phyloP scores from a whole-genome alignment of 2,329 filamentous ascomycete species.

The Didymella keratinophila region DNA sequence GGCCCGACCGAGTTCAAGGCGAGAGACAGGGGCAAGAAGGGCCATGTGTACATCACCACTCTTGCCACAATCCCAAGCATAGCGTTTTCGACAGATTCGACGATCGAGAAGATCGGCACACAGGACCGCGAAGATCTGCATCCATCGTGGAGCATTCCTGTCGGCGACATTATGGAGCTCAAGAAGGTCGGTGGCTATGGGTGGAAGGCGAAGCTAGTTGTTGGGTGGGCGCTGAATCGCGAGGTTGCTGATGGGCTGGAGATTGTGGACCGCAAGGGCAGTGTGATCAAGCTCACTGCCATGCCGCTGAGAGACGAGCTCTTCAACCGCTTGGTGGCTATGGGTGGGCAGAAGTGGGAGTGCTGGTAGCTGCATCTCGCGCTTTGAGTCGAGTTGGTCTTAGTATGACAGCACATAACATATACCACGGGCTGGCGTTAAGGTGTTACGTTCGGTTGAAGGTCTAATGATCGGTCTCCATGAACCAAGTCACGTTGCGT shows the following conservation, averaged over 20 bases:
- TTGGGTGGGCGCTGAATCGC: slow-evolving; percentile 78
- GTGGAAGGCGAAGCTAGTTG: slow-evolving; percentile 84
- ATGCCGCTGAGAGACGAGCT: slow-evolving; percentile 76
- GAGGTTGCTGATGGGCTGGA: slow-evolving; percentile 80
- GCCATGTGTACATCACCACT: slow-evolving; percentile 73
- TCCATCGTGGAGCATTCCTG: slow-evolving; percentile 73
- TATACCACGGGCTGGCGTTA: slow-evolving; percentile 2
- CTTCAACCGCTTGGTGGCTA: slow-evolving; percentile 79
- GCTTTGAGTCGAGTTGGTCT: neutral
- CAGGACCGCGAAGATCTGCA: slow-evolving; percentile 61
- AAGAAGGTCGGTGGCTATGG: slow-evolving; percentile 82
- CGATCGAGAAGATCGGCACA: slow-evolving; percentile 56
- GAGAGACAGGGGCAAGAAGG: slow-evolving; percentile 73
- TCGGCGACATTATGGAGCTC: slow-evolving; percentile 75
- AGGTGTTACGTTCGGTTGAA: neutral
- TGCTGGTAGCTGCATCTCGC: slow-evolving; percentile 61
- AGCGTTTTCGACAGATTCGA: slow-evolving; percentile 66
- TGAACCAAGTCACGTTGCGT: neutral
- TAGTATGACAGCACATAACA: neutral
- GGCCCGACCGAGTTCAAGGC: slow-evolving; percentile 82
- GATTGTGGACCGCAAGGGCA: slow-evolving; percentile 66
- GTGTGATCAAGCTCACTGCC: slow-evolving; percentile 71
- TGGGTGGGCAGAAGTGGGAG: slow-evolving; percentile 86
- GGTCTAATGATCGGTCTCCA: neutral
- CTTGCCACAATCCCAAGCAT: slow-evolving; percentile 73